Evolutionary conservation across 768 basidiomycete species (phyloP).

Genomic region (Lentinus brumalis): DNA sequence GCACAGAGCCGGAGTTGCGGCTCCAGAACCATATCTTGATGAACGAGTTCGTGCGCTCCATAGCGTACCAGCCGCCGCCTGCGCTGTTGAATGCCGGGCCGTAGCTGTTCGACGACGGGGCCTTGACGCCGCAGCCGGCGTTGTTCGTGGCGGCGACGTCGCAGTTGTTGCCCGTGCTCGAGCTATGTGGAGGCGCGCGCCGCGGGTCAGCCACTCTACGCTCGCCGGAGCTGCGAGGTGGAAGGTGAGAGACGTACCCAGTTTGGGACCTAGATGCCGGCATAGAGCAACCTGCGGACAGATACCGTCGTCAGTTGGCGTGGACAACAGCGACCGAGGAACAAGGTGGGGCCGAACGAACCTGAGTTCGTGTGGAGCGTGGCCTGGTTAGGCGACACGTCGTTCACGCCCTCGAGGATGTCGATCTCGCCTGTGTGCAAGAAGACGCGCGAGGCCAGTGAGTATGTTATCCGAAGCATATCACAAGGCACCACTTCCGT

Average conservation of each 20-base stretch:
- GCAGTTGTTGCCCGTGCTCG: constrained; percentile 40
- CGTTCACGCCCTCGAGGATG: constrained; percentile 59
- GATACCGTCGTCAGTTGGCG: neutral
- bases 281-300: constrained; percentile 51
- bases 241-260: constrained; percentile 35
- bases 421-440: constrained; percentile 60
- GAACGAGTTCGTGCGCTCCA: constrained; percentile 56
- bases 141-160: constrained; percentile 48
- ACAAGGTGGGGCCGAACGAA: constrained; percentile 41
- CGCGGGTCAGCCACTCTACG: neutral
- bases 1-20: constrained; percentile 42
- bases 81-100: constrained; percentile 58
- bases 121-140: constrained; percentile 57
- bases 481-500: neutral
- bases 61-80: constrained; percentile 68
- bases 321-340: constrained; percentile 55
- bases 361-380: constrained; percentile 60
- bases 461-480: neutral
- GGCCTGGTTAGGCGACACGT: constrained; percentile 48
- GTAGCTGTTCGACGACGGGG: constrained; percentile 44
- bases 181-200: constrained; percentile 4
- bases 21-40: constrained; percentile 79
- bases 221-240: neutral
- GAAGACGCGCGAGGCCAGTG: constrained; percentile 14
- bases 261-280: constrained; percentile 46